A percentile compares a stretch with the other conserved stretches of the same genome.
Conservation (phyloP, 306 rosid species). For the Calophaca sinica region DNA sequence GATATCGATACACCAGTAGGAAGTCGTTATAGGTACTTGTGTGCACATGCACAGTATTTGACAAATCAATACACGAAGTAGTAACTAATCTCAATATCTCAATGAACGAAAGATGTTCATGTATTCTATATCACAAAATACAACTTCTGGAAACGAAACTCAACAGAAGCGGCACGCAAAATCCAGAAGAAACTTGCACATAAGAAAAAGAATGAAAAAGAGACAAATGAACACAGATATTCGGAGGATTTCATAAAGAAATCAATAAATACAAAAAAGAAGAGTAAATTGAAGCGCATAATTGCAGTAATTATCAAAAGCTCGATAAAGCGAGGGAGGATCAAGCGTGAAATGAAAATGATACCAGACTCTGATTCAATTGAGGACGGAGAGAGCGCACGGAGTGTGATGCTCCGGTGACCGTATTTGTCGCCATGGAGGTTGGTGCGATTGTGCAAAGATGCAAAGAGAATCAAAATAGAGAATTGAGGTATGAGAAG, state of each 20-base stretch:
- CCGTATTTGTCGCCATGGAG: slow-evolving; percentile 34
- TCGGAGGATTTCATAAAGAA: background rate
- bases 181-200: background rate
- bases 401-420: slow-evolving; percentile 26
- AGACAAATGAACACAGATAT: background rate
- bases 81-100: background rate
- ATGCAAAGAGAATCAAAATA: slow-evolving; percentile 18
- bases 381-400: slow-evolving; percentile 7
- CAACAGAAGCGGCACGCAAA: background rate
- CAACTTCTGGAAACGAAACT: background rate
- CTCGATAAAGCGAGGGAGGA: background rate
- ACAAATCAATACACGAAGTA: background rate
- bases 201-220: background rate
- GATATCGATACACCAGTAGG: too few relatives aligned
- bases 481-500: slow-evolving; percentile 18
- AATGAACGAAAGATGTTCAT: background rate
- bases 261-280: background rate
- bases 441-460: slow-evolving; percentile 4
- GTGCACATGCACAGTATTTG: background rate
- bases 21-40: background rate
- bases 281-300: background rate
- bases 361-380: slow-evolving; percentile 27
- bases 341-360: background rate
- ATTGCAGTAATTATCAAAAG: background rate
- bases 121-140: background rate